Conservation (phyloP, 805 yeast species). For the Jamesozyma gamospora region DNA sequence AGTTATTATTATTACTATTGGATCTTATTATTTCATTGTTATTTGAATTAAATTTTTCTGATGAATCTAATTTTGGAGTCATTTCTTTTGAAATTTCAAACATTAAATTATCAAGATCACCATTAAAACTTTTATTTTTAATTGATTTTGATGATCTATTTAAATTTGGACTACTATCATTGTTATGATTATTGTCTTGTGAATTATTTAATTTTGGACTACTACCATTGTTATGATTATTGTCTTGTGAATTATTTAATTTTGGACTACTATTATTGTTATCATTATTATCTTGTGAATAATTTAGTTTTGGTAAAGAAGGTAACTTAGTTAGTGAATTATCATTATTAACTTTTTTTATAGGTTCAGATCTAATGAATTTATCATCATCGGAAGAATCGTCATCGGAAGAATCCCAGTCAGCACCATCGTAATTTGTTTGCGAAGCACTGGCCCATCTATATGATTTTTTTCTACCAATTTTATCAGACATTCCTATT, state of each 20-base stretch:
- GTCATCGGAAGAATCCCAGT: conserved; percentile 30
- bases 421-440: conserved; percentile 34
- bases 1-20: too few relatives aligned
- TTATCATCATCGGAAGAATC: conserved; percentile 2
- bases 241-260: conserved; percentile 8
- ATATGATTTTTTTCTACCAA: conserved; percentile 32
- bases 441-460: conserved; percentile 35
- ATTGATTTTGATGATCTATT: background rate
- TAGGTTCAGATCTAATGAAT: background rate
- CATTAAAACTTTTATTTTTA: conserved; percentile 13
- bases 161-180: background rate
- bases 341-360: background rate
- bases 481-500: conserved; percentile 9
- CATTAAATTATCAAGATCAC: conserved; percentile 25
- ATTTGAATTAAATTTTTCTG: background rate
- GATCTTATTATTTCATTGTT: background rate
- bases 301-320: conserved; percentile 20
- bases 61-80: conserved; percentile 14
- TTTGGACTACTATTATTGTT: background rate
- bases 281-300: conserved; percentile 4
- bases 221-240: background rate
- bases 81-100: conserved; percentile 26
- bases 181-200: background rate
- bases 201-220: conserved; percentile 6
- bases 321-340: conserved; percentile 11